Percentiles rank a stretch among this genome's conserved stretches.
These are phyloP conservation scores for Vitellaria paradoxa DNA, from an alignment of 179 eudicot species.

Conservation along the genomic window DNA sequence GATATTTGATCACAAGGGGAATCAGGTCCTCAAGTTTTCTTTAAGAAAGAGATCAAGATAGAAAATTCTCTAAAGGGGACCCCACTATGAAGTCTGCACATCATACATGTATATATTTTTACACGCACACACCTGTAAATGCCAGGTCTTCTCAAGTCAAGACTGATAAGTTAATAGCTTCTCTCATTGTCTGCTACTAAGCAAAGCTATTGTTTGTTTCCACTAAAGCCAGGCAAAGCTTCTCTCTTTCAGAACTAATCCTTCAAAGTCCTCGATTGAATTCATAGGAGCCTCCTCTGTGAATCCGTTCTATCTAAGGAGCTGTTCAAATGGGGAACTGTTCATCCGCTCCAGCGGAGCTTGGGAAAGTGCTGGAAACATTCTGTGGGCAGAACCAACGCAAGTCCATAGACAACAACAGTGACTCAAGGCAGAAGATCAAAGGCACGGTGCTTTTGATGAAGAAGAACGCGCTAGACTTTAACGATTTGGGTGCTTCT, in stretches of 20 bases:
- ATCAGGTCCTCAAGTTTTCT: constrained; percentile 24
- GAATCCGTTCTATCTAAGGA: not conserved
- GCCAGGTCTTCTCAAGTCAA: constrained; percentile 1
- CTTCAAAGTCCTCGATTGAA: not conserved
- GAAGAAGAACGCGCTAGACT: constrained; percentile 69
- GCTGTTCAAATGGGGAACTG: constrained; percentile 18
- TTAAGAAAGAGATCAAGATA: constrained; percentile 6
- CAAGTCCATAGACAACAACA: constrained; percentile 4
- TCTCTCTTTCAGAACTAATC: not conserved
- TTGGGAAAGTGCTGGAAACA: constrained; percentile 19
- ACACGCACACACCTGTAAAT: no score
- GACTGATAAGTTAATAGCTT: not conserved
- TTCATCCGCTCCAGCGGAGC: constrained; percentile 13
- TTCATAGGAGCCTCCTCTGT: not conserved
- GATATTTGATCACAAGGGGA: constrained; percentile 19
- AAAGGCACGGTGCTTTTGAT: constrained; percentile 52
- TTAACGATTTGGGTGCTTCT: constrained; percentile 50
- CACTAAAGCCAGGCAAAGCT: not conserved
- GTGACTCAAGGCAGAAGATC: constrained; percentile 26
- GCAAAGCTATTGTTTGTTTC: not conserved
- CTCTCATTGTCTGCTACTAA: no score
- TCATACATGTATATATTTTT: not conserved
- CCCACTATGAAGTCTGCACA: constrained; percentile 4
- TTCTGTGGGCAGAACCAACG: constrained; percentile 21
- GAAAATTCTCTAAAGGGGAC: not conserved